Base-by-base conservation (phyloP, 768 basidiomycete species). In the Russula brevipes region DNA sequence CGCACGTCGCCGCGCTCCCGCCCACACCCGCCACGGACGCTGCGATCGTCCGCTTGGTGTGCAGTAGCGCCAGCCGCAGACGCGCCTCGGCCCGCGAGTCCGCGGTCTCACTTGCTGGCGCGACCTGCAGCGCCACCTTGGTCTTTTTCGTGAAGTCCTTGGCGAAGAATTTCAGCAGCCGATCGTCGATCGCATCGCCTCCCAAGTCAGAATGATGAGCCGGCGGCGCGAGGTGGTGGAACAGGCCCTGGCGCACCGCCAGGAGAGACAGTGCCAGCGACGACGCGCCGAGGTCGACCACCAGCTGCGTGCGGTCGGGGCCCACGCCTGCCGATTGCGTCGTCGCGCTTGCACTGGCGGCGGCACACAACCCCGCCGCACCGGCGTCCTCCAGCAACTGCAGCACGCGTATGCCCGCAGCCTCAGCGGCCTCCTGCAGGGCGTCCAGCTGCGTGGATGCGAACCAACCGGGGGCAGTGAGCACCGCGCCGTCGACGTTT, bases 141-240 rank as follows among this genome's bases (percentile, higher is more conserved):
- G 89, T 94, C 79, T 97, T 99, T 77, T 98, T 98, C 54, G 90
- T 91, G 75, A 99, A 99, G 67, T 99, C 96, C 72, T 93, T 86
- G 57, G 90, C 86, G 74, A 99, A 97, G 79, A 90, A 91, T 64
- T 88, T 87, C 77, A 97, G 85, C 46, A 98, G 81, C 71, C 86
- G 83, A 63, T 85, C 83, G 75, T 94, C 91, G 70, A 95, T 85
- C 63, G 82, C 80, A 67, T 89, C 82, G 0, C 87, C 90, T 5
- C 87, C 85, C 50, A 88, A 72, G 33, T 72, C 69, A 41, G 79
- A 72, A 44, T 74, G 70, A 50, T 78, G 74, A 7, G 80, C 76
- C 0, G 82, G 79, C 9, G 54, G 47, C 4, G 83, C 83, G 35
- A 94, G 76, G 57, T 83, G 74, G 70, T 86, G 82, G 5, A 83